These are phyloP conservation scores for Lolium multiflorum DNA, from an alignment of 176 grass and related monocot species.

Conservation along the genomic window DNA sequence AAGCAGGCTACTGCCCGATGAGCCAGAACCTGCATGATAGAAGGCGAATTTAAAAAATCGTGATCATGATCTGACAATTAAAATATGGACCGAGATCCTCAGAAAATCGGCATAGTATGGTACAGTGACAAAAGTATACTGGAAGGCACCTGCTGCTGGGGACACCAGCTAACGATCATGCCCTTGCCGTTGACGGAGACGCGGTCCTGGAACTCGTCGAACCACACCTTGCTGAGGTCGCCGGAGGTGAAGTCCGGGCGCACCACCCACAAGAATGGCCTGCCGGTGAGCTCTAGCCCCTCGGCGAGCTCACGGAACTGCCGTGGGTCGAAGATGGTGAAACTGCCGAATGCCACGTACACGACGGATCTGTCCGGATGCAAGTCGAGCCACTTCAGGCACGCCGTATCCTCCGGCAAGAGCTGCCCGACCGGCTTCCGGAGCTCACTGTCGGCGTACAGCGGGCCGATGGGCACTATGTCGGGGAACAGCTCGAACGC, in stretches of 20 bases:
- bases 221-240: conserved; percentile 35
- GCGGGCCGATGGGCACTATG: conserved; percentile 60
- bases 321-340: conserved; percentile 46
- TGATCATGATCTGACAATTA: not conserved
- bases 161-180: conserved; percentile 54
- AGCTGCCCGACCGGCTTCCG: conserved; percentile 37
- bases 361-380: conserved; percentile 51
- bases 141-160: conserved; percentile 41
- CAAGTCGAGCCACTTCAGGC: conserved; percentile 58
- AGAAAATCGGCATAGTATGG: too few relatives aligned
- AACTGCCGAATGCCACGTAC: conserved; percentile 72
- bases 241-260: conserved; percentile 42
- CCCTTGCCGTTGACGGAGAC: conserved; percentile 25
- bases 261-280: conserved; percentile 63
- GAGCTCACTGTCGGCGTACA: conserved; percentile 27
- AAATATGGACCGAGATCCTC: too few relatives aligned
- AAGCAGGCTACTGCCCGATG: conserved; percentile 46
- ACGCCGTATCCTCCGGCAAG: conserved; percentile 48
- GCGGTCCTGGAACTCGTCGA: conserved; percentile 38
- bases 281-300: conserved; percentile 43
- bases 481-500: conserved; percentile 38
- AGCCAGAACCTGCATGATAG: not conserved
- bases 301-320: conserved; percentile 60
- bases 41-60: not conserved
- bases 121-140: too few relatives aligned